These are phyloP conservation scores for Dipsacomyces acuminosporus DNA, from an alignment of 371 early-diverging fungal genomes.

Conservation along the genomic window DNA sequence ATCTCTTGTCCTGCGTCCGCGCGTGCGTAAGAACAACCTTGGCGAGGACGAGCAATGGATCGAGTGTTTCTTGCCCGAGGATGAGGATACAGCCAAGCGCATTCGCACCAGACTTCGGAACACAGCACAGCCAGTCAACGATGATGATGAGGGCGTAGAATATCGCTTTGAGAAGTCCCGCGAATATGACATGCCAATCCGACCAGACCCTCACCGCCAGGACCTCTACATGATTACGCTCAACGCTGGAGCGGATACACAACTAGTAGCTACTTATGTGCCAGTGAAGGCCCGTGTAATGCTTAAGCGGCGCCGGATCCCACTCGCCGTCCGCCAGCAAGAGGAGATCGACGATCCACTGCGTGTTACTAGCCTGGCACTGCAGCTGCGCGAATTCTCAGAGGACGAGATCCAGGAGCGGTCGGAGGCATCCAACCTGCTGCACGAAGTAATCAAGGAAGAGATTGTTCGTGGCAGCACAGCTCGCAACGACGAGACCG, in stretches of 20 bases:
- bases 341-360: conserved; percentile 27
- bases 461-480: conserved; percentile 15
- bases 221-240: conserved; percentile 35
- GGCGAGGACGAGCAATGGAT: conserved; percentile 46
- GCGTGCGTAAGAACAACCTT: conserved; percentile 17
- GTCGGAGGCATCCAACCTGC: conserved; percentile 8
- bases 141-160: conserved; percentile 16
- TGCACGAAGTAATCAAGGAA: conserved; percentile 22
- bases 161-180: conserved; percentile 30
- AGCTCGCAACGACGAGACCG: conserved; percentile 6
- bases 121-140: not conserved
- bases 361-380: conserved; percentile 19
- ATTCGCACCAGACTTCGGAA: conserved; percentile 10
- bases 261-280: conserved; percentile 29
- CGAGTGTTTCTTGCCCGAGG: conserved; percentile 44
- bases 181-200: conserved; percentile 41
- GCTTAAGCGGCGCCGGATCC: conserved; percentile 38
- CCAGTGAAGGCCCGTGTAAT: conserved; percentile 33
- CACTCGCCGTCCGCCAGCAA: conserved; percentile 5
- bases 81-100: conserved; percentile 13
- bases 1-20: conserved; percentile 32
- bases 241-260: not conserved
- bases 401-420: conserved; percentile 36
- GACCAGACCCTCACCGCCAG: conserved; percentile 19
- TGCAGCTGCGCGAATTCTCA: conserved; percentile 35